Evolutionary conservation across 768 basidiomycete genomes (phyloP).

Genomic region (Postia placenta): DNA sequence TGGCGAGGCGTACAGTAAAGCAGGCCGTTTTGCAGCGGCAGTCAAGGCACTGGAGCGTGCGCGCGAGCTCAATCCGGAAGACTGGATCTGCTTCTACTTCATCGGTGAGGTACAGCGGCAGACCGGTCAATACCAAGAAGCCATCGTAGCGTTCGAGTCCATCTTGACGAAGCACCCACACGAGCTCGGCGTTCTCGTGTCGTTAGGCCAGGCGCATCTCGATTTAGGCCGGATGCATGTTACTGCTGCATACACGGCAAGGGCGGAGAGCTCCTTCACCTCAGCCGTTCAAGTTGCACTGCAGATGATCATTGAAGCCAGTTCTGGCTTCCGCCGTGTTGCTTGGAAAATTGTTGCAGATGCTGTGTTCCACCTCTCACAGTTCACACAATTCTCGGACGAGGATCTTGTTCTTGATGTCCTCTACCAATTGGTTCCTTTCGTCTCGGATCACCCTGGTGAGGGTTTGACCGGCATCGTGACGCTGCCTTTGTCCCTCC

Average conservation of each 20-base stretch:
- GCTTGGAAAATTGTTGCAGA: conserved; percentile 86
- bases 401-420: conserved; percentile 30
- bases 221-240: conserved; percentile 64
- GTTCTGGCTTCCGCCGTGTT: conserved; percentile 59
- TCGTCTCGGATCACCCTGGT: conserved; percentile 35
- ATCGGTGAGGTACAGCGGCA: conserved; percentile 81
- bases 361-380: conserved; percentile 61
- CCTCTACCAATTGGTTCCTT: conserved; percentile 29
- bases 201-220: conserved; percentile 67
- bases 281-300: conserved; percentile 50
- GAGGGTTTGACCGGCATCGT: conserved; percentile 39
- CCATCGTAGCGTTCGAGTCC: conserved; percentile 56
- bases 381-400: conserved; percentile 42
- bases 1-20: conserved; percentile 85
- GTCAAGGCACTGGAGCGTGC: conserved; percentile 81
- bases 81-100: conserved; percentile 82
- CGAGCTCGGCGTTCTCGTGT: conserved; percentile 67
- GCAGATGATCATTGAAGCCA: conserved; percentile 43
- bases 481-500: conserved; percentile 18
- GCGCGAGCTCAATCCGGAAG: conserved; percentile 60
- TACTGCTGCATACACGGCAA: conserved; percentile 60
- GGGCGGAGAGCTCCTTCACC: conserved; percentile 71
- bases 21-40: conserved; percentile 85
- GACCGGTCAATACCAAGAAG: conserved; percentile 68
- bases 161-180: conserved; percentile 51